phyloP scores from a whole-genome alignment of 169 alveolate genomes.

The Plasmodium vinckei region DNA sequence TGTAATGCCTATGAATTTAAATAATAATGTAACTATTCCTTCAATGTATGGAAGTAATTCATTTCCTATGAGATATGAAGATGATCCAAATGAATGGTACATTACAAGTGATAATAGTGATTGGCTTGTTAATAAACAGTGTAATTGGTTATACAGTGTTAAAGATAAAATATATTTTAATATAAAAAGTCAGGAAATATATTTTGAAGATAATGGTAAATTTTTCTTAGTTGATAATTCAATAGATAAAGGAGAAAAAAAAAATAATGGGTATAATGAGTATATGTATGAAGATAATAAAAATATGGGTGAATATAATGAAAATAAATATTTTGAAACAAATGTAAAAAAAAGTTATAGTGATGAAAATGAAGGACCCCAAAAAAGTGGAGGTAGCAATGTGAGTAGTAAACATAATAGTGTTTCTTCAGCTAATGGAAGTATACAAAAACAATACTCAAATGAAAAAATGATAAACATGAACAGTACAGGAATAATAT shows the following conservation, averaged over 20 bases:
- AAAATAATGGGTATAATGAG: background rate
- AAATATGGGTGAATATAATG: too few species aligned
- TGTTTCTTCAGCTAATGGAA: background rate
- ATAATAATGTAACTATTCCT: too few species aligned
- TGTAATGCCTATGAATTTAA: too few species aligned
- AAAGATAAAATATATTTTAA: slow-evolving; percentile 82
- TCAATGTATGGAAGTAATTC: too few species aligned
- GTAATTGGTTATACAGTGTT: slow-evolving; percentile 82
- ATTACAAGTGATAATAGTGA: slow-evolving; percentile 70
- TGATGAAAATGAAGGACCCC: background rate
- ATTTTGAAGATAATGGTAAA: slow-evolving; percentile 18
- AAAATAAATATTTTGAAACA: too few species aligned
- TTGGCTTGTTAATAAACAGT: slow-evolving; percentile 81
- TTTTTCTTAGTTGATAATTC: slow-evolving; percentile 29
- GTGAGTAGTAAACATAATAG: background rate
- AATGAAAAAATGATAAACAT: too few species aligned
- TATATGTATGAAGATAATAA: background rate
- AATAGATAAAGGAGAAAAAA: slow-evolving; percentile 2
- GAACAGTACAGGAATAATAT: too few species aligned
- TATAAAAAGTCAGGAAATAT: slow-evolving; percentile 60
- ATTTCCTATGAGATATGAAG: slow-evolving; percentile 30
- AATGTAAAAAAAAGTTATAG: background rate
- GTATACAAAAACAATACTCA: background rate
- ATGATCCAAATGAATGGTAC: slow-evolving; percentile 40
- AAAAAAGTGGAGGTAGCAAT: background rate